phyloP scores from a whole-genome alignment of 371 early-diverging fungal genomes.

The Zopfochytrium polystomum region DNA sequence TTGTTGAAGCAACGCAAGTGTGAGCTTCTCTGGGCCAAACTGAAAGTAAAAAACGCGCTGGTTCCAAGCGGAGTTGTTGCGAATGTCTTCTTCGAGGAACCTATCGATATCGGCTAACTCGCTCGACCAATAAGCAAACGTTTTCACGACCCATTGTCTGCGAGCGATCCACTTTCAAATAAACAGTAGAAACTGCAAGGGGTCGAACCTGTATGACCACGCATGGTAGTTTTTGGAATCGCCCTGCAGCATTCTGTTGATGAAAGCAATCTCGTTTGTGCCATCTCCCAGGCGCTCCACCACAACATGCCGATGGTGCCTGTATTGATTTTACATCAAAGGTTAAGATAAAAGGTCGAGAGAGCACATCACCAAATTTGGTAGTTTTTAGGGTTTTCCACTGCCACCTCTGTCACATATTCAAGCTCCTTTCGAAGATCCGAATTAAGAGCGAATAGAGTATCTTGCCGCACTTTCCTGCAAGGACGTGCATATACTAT shows the following conservation, averaged over 20 bases:
- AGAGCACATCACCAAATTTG: slow-evolving; percentile 7
- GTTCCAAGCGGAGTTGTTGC: slow-evolving; percentile 98
- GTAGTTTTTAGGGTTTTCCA: slow-evolving; percentile 69
- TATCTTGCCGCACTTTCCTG: slow-evolving; percentile 83
- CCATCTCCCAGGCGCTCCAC: slow-evolving; percentile 60
- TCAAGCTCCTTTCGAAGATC: slow-evolving; percentile 72
- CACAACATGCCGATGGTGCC: slow-evolving; percentile 88
- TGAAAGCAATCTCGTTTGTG: slow-evolving; percentile 61
- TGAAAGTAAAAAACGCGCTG: slow-evolving; percentile 77
- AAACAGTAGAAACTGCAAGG: neutral
- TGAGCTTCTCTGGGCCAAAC: slow-evolving; percentile 42
- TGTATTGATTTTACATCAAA: too few species aligned
- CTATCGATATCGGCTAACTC: slow-evolving; percentile 72
- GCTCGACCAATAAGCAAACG: slow-evolving; percentile 72
- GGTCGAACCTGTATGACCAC: slow-evolving; percentile 77
- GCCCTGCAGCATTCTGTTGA: slow-evolving; percentile 63
- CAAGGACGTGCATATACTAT: neutral
- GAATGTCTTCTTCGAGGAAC: slow-evolving; percentile 72
- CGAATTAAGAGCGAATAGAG: slow-evolving; percentile 60
- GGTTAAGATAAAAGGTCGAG: too few species aligned
- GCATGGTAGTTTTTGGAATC: slow-evolving; percentile 98
- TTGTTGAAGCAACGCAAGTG: slow-evolving; percentile 42
- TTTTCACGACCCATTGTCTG: slow-evolving; percentile 85
- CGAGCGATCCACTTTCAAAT: neutral
- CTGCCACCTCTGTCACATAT: slow-evolving; percentile 67